phyloP scores from a whole-genome alignment of 2,329 filamentous ascomycete genomes.

The Salinomyces thailandicus region DNA sequence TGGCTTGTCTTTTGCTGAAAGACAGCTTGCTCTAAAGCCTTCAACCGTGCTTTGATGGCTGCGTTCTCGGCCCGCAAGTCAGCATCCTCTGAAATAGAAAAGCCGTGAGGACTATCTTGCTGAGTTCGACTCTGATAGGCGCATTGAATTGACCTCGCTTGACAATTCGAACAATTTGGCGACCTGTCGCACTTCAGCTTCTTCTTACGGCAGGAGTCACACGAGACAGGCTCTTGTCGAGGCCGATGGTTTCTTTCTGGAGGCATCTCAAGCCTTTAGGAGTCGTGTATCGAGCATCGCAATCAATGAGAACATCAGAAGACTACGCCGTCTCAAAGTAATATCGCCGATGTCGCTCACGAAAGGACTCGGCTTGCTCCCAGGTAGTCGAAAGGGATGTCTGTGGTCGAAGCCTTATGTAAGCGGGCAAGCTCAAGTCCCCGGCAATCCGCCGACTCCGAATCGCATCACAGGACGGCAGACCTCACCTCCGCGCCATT shows the following conservation, averaged over 20 bases:
- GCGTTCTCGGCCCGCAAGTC: slow-evolving; percentile 12
- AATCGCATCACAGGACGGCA: too few species aligned
- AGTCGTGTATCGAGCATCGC: too few species aligned
- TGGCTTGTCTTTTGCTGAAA: too few species aligned
- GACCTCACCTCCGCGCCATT: background rate
- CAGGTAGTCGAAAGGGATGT: too few species aligned
- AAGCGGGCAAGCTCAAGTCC: too few species aligned
- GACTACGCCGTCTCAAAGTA: too few species aligned
- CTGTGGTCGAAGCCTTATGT: too few species aligned
- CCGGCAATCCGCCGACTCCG: too few species aligned
- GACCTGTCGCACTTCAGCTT: slow-evolving; percentile 15
- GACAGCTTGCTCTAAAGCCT: slow-evolving; percentile 12
- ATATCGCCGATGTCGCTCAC: too few species aligned
- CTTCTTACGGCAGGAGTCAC: slow-evolving; percentile 14
- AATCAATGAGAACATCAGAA: too few species aligned
- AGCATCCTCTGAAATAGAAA: background rate
- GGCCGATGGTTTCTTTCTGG: slow-evolving; percentile 3
- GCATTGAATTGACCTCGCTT: slow-evolving; percentile 12
- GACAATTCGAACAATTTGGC: slow-evolving; percentile 18
- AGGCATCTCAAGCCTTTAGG: too few species aligned
- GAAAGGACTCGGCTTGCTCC: too few species aligned
- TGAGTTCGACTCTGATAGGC: slow-evolving; percentile 7
- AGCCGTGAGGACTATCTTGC: background rate
- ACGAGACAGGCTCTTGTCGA: slow-evolving; percentile 20
- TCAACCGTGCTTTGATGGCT: slow-evolving; percentile 10